phyloP scores from a whole-genome alignment of 192 early-diverging fungal species.

The Helicostylum pulchrum region DNA sequence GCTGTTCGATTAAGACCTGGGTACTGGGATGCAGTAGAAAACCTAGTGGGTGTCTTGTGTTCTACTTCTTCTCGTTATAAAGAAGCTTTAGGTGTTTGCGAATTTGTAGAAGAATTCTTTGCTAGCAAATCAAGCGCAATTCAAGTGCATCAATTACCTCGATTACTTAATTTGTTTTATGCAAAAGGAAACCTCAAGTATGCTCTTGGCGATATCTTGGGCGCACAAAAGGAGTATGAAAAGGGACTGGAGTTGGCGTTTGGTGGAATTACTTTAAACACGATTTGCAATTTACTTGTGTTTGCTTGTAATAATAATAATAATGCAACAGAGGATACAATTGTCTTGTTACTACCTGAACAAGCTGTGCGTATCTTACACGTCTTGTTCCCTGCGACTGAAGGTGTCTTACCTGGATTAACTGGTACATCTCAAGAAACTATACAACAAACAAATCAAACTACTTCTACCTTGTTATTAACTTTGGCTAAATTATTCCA shows the following conservation, averaged over 20 bases:
- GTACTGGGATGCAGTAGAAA: slow-evolving; percentile 92
- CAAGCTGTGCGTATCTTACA: slow-evolving; percentile 57
- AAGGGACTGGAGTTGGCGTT: slow-evolving; percentile 75
- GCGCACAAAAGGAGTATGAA: slow-evolving; percentile 79
- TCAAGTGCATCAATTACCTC: slow-evolving; percentile 60
- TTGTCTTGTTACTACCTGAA: slow-evolving; percentile 61
- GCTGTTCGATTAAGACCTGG: slow-evolving; percentile 82
- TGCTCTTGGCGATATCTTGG: slow-evolving; percentile 66
- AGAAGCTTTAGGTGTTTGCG: slow-evolving; percentile 82
- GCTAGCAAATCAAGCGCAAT: slow-evolving; percentile 36
- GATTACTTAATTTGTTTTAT: slow-evolving; percentile 82
- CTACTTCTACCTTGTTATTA: slow-evolving; percentile 70
- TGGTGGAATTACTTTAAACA: slow-evolving; percentile 47
- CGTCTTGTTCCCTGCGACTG: slow-evolving; percentile 55
- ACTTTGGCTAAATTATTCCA: slow-evolving; percentile 88
- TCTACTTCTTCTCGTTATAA: slow-evolving; percentile 51
- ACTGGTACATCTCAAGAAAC: slow-evolving; percentile 13
- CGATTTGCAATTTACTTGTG: slow-evolving; percentile 45
- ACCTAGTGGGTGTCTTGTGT: slow-evolving; percentile 80
- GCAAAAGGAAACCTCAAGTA: slow-evolving; percentile 83
- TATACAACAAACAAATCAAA: slow-evolving; percentile 54
- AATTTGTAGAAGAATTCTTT: slow-evolving; percentile 69
- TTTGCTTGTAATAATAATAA: slow-evolving; percentile 29
- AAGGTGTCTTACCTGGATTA: slow-evolving; percentile 69
- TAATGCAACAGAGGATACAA: slow-evolving; percentile 8